Conservation (phyloP, 306 rosid genomes). For the Dicorynia guianensis region DNA sequence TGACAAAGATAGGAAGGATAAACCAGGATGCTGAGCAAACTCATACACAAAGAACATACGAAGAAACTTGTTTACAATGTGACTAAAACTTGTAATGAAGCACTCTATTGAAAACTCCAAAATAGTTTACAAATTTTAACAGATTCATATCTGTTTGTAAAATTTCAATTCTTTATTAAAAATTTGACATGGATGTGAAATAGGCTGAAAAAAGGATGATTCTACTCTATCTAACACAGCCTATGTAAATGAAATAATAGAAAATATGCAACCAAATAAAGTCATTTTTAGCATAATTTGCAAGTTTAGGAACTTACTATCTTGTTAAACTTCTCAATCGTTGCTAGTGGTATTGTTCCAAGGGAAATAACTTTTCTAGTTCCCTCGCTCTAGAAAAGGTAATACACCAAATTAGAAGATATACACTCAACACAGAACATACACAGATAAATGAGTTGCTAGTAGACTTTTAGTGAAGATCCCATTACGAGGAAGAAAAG, state of each 20-base stretch:
- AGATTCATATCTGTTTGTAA: background rate
- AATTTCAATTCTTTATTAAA: background rate
- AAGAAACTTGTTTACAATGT: too few relatives aligned
- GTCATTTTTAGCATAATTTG: slow-evolving; percentile 5
- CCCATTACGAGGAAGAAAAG: too few relatives aligned
- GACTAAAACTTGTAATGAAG: too few relatives aligned
- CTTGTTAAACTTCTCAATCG: slow-evolving; percentile 90
- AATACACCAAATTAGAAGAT: slow-evolving; percentile 36
- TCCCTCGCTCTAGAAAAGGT: slow-evolving; percentile 79
- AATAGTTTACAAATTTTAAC: slow-evolving; percentile 26
- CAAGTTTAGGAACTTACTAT: slow-evolving; percentile 59
- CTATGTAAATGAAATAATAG: slow-evolving; percentile 28
- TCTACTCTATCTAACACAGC: slow-evolving; percentile 5
- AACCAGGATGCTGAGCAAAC: slow-evolving; percentile 24
- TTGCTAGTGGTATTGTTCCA: slow-evolving; percentile 89
- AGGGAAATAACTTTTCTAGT: slow-evolving; percentile 77
- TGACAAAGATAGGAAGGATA: background rate
- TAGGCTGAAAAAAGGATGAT: slow-evolving; percentile 7
- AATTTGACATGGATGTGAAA: slow-evolving; percentile 3
- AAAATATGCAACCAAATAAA: slow-evolving; percentile 18
- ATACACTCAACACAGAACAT: slow-evolving; percentile 28
- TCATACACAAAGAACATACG: slow-evolving; percentile 33
- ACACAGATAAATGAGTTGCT: slow-evolving; percentile 9
- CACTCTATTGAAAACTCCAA: background rate
- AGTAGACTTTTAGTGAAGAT: background rate